Evolutionary conservation across 2,329 filamentous ascomycete species (phyloP), one percentile per base, ranked within the genome.

Genomic region (Coniochaeta ligniaria): DNA sequence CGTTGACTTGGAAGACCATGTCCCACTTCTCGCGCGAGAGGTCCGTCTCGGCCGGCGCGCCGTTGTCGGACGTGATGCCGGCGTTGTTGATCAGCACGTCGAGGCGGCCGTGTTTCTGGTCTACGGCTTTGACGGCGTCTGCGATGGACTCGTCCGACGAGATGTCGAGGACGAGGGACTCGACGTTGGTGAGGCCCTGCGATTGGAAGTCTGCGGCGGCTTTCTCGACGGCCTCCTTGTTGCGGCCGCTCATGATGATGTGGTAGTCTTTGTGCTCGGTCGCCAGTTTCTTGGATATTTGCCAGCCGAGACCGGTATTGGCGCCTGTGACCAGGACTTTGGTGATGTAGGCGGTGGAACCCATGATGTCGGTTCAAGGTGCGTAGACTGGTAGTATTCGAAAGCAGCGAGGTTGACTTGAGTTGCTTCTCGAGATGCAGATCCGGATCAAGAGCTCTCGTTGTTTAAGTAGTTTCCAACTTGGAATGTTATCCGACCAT

Each of bases 271-370:
- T 63, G 54, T 71, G 66, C 16, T 73, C 72, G 22, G 69, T 66
- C 9, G 72, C 68, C 22, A 80, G 67, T 38, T 76, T 73, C 60
- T 75, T 74, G 22, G 73, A 71, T 7, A 71, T 73, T 60, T 75
- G 75, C 62, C 74, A 75, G 57, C 77, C 77, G 22, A 79, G 73
- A 54, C 76, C 76, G 63, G 73, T 70, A 64, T 78, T 80, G 38
- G 71, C 75, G 7, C 75, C 76, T 6, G 74, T 75, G 52, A 78
- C 66, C 52, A 78, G 71, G 55, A 70, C 69, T 33, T 74, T 63
- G 24, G 66, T 65, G n/a, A 60, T 60, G 50, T 63, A 50, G n/a
- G 50, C 16, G 9, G 58, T 3, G 20, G 28, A 36, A 22, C 59
- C 38, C 60, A 64, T 64, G 50, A 24, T 45, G 50, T 26, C 20